phyloP scores from a whole-genome alignment of 2,329 filamentous ascomycete genomes.

The Neophaeococcomyces aloes region DNA sequence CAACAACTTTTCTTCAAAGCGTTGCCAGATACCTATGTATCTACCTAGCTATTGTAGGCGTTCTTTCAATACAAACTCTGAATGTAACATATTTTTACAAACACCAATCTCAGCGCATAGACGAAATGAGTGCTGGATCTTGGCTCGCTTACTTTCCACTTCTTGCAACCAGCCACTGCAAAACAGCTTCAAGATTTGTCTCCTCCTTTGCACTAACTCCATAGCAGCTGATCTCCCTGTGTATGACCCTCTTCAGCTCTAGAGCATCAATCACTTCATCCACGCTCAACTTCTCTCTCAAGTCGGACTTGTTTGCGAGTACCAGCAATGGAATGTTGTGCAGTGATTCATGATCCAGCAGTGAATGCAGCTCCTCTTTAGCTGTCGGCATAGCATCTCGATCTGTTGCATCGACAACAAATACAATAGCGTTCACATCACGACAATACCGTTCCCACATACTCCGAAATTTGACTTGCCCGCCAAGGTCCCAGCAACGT shows the following conservation, averaged over 20 bases:
- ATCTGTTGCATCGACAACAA: slow-evolving; percentile 96
- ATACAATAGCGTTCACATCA: slow-evolving; percentile 95
- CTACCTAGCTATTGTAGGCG: no score
- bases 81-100: no score
- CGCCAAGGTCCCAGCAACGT: slow-evolving; percentile 98
- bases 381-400: slow-evolving; percentile 68
- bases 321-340: slow-evolving; percentile 87
- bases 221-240: slow-evolving; percentile 95
- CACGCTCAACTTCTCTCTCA: slow-evolving; percentile 79
- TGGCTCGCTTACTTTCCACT: slow-evolving; percentile 62
- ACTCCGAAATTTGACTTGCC: slow-evolving; percentile 88
- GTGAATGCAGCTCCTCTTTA: slow-evolving; percentile 79
- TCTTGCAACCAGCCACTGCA: slow-evolving; percentile 92
- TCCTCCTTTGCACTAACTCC: slow-evolving; percentile 98
- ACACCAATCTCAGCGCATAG: no score
- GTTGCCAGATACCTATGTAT: no score
- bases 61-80: no score
- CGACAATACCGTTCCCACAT: slow-evolving; percentile 99
- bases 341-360: slow-evolving; percentile 74
- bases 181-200: slow-evolving; percentile 91
- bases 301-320: slow-evolving; percentile 92
- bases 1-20: no score
- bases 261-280: slow-evolving; percentile 92
- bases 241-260: slow-evolving; percentile 76
- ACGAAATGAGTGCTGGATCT: no score